Evolutionary conservation across 1,284 basidiomycete species (phyloP).

Genomic region (Thecaphora thlaspeos): DNA sequence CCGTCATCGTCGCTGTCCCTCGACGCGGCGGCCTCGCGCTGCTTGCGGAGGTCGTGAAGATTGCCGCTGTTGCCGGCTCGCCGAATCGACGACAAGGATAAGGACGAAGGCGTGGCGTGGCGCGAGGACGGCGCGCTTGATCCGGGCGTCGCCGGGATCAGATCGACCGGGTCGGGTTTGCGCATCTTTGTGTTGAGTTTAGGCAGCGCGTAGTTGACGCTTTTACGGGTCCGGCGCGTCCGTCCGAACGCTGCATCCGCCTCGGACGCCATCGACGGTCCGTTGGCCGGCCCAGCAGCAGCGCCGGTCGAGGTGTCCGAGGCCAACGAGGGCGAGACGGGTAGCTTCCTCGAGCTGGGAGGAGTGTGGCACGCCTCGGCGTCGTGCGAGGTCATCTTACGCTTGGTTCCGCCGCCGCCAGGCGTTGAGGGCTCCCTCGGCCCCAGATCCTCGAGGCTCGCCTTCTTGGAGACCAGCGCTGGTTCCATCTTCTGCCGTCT

Average conservation of each 20-base stretch:
- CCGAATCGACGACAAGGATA: slow-evolving; percentile 11
- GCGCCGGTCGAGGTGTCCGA: background rate
- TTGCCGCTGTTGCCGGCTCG: slow-evolving; percentile 39
- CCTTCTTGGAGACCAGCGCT: slow-evolving; percentile 2
- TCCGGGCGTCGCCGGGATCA: slow-evolving; percentile 26
- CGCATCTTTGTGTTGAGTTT: slow-evolving; percentile 58
- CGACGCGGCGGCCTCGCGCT: slow-evolving; percentile 30
- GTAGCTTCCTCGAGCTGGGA: slow-evolving; percentile 14
- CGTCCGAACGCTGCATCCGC: slow-evolving; percentile 1
- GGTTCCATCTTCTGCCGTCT: slow-evolving; percentile 2
- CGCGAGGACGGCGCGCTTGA: slow-evolving; percentile 10
- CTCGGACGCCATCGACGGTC: background rate
- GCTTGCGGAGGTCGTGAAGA: slow-evolving; percentile 38
- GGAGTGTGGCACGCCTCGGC: slow-evolving; percentile 6
- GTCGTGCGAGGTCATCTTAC: slow-evolving; percentile 15
- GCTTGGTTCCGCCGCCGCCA: slow-evolving; percentile 19
- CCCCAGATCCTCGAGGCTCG: slow-evolving; percentile 1
- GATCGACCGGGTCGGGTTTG: slow-evolving; percentile 49
- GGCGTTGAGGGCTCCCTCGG: slow-evolving; percentile 12
- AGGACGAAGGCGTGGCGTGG: slow-evolving; percentile 12
- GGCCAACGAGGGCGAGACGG: slow-evolving; percentile 2
- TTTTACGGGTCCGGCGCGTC: slow-evolving; percentile 41
- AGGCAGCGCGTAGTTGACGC: slow-evolving; percentile 55
- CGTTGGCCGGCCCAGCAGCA: too few relatives aligned
- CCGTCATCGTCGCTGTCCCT: slow-evolving; percentile 2